These are phyloP conservation scores for Eutrema yunnanense DNA, from an alignment of 345 rosid genomes.

Conservation along the genomic window DNA sequence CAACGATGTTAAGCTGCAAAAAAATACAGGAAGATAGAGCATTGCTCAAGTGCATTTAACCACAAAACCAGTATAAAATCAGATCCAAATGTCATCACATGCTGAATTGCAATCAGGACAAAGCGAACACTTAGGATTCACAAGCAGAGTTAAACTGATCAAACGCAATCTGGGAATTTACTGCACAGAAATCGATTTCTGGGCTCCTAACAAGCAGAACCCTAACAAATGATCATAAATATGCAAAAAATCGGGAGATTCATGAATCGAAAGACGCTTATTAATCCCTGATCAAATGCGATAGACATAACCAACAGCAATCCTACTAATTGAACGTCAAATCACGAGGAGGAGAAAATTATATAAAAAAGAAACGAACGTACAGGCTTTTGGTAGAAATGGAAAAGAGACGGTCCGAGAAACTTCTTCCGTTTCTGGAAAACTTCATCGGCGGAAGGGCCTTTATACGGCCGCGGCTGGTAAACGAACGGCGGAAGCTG, in stretches of 20 bases:
- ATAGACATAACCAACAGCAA: not conserved
- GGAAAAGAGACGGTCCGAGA: slow-evolving; percentile 82
- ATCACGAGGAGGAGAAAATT: not conserved
- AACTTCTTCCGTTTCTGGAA: slow-evolving; percentile 72
- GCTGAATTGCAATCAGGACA: not conserved
- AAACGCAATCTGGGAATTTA: not conserved
- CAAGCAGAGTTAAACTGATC: not conserved
- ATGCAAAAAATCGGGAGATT: too few species aligned
- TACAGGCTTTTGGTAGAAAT: slow-evolving; percentile 87
- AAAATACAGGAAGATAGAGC: not conserved
- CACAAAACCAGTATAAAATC: not conserved
- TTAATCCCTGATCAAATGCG: too few species aligned
- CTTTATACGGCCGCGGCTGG: slow-evolving; percentile 63
- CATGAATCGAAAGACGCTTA: too few species aligned
- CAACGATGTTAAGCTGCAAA: slow-evolving; percentile 74
- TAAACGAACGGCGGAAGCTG: slow-evolving; percentile 69
- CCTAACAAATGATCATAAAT: too few species aligned
- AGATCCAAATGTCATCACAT: not conserved
- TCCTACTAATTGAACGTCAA: not conserved
- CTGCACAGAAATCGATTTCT: not conserved
- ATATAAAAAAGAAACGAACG: slow-evolving; percentile 9
- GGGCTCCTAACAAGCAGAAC: too few species aligned
- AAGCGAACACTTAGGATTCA: not conserved
- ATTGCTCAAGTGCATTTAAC: not conserved
- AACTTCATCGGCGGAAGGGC: slow-evolving; percentile 67